Percentiles rank a stretch among this genome's conserved stretches.
Evolutionary conservation across 306 rosid genomes (phyloP).

Genomic region (Abrus precatorius): DNA sequence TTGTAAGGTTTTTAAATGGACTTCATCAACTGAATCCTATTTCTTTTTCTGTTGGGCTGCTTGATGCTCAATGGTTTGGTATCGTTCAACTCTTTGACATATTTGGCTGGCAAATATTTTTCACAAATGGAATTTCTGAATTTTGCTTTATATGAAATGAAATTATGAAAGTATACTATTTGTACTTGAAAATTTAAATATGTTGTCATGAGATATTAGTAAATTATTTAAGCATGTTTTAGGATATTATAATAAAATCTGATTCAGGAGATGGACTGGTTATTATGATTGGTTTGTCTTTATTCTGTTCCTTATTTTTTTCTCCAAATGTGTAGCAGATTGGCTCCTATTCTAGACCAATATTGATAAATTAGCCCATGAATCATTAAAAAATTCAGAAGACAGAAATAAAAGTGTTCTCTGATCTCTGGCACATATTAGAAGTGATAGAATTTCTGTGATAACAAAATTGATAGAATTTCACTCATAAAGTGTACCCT

Average conservation of each 20-base stretch:
- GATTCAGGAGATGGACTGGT: no score
- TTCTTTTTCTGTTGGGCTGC: constrained; percentile 5
- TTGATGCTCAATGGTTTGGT: constrained; percentile 17
- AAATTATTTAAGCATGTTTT: no score
- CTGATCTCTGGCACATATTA: no score
- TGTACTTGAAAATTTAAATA: background rate
- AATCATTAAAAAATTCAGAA: no score
- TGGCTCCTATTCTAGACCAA: no score
- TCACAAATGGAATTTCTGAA: constrained; percentile 24
- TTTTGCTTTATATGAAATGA: constrained; percentile 11
- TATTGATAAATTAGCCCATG: no score
- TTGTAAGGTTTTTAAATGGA: constrained; percentile 26
- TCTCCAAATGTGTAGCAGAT: no score
- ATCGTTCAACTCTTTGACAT: background rate
- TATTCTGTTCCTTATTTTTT: no score
- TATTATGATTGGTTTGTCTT: no score
- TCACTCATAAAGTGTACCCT: background rate
- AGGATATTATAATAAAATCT: no score
- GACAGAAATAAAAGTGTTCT: no score
- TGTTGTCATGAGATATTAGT: no score
- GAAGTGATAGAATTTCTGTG: background rate
- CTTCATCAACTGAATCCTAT: background rate
- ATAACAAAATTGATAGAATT: constrained; percentile 2
- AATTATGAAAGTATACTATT: background rate
- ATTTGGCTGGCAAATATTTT: constrained; percentile 6